These are phyloP conservation scores for Lachnellula occidentalis DNA, from an alignment of 2,329 filamentous ascomycete genomes.

Conservation along the genomic window DNA sequence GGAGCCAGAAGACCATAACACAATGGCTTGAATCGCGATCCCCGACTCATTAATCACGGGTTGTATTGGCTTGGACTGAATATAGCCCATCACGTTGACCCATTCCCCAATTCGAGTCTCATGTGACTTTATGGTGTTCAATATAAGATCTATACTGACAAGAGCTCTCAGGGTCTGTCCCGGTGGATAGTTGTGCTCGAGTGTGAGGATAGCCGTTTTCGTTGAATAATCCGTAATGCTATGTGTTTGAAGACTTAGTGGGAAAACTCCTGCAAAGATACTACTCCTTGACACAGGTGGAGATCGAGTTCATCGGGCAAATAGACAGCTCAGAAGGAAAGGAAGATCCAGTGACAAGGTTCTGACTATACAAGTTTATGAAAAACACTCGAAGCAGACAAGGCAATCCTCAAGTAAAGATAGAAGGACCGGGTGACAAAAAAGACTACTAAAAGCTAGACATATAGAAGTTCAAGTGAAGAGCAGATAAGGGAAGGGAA, in stretches of 20 bases:
- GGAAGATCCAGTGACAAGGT: too few species aligned
- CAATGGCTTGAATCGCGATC: conserved; percentile 62
- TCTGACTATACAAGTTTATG: too few species aligned
- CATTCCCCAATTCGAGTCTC: conserved; percentile 71
- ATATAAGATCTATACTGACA: conserved; percentile 67
- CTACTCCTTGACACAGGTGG: too few species aligned
- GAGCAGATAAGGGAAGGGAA: neutral
- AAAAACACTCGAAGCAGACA: too few species aligned
- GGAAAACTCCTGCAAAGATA: neutral
- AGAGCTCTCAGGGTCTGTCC: conserved; percentile 42
- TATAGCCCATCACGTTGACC: conserved; percentile 84
- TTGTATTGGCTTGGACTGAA: conserved; percentile 35
- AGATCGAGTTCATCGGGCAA: too few species aligned
- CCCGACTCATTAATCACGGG: conserved; percentile 29
- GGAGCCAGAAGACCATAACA: conserved; percentile 72
- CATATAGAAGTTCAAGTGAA: neutral
- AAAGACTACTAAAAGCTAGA: neutral
- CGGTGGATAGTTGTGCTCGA: conserved; percentile 62
- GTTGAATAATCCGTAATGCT: conserved; percentile 57
- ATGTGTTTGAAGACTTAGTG: conserved; percentile 4
- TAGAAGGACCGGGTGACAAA: neutral
- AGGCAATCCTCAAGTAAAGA: neutral
- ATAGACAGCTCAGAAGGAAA: too few species aligned
- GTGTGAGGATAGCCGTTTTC: conserved; percentile 51
- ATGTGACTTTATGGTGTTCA: conserved; percentile 57